Percentiles rank a stretch among this genome's conserved stretches.
These are phyloP conservation scores for Fusarium sulawesiense DNA, from an alignment of 2,329 filamentous ascomycete species.

Conservation along the genomic window DNA sequence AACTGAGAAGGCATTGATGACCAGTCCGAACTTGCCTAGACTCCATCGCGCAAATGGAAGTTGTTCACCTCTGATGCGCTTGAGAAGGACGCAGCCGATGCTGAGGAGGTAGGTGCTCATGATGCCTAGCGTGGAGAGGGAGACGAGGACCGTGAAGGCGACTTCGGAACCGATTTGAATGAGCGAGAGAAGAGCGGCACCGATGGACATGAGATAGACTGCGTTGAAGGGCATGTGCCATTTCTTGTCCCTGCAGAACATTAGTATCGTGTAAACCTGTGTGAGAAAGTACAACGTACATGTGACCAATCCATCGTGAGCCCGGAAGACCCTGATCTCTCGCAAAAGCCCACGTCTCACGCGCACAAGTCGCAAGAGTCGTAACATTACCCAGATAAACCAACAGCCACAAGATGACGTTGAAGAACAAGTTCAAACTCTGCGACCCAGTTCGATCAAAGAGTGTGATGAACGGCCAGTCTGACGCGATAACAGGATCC, in stretches of 20 bases:
- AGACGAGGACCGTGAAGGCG: constrained; percentile 20
- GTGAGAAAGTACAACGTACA: neutral
- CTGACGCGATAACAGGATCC: constrained; percentile 5
- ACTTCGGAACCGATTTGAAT: constrained; percentile 29
- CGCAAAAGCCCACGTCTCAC: constrained; percentile 24
- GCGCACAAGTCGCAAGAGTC: constrained; percentile 26
- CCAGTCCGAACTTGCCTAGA: constrained; percentile 8
- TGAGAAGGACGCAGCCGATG: constrained; percentile 27
- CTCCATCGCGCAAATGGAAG: constrained; percentile 25
- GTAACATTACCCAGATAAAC: constrained; percentile 29
- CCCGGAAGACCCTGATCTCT: constrained; percentile 27
- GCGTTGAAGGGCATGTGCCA: constrained; percentile 33
- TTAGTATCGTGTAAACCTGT: neutral
- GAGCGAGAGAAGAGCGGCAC: constrained; percentile 18
- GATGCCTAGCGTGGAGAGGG: constrained; percentile 22
- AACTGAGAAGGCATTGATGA: constrained; percentile 24
- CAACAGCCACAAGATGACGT: constrained; percentile 22
- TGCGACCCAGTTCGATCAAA: constrained; percentile 24
- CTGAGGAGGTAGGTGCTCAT: constrained; percentile 30
- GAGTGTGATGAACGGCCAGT: constrained; percentile 21
- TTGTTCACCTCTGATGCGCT: constrained; percentile 22
- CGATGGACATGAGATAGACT: constrained; percentile 28
- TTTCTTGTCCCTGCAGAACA: constrained; percentile 5
- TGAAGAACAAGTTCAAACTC: constrained; percentile 20
- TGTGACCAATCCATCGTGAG: constrained; percentile 22